A percentile compares a stretch with the other conserved stretches of the same genome.
phyloP scores from a whole-genome alignment of 805 yeast genomes.

The Cyberlindnera xylosilytica region DNA sequence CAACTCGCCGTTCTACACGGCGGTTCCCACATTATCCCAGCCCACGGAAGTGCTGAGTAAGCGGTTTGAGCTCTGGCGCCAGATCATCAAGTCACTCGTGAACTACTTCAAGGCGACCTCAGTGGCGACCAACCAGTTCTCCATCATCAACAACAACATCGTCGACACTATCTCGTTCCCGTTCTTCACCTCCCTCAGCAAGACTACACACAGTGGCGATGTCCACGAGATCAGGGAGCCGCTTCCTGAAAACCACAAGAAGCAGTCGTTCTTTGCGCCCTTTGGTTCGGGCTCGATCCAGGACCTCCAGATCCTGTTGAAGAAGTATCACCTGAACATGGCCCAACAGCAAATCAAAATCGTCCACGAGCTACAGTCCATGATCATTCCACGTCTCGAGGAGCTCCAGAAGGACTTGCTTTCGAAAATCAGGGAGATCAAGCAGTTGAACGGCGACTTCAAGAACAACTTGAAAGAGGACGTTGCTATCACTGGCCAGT shows the following conservation, averaged over 20 bases:
- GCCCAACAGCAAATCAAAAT: slow-evolving; percentile 54
- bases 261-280: slow-evolving; percentile 59
- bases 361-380: slow-evolving; percentile 53
- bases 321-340: slow-evolving; percentile 63
- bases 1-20: slow-evolving; percentile 39
- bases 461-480: slow-evolving; percentile 70
- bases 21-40: slow-evolving; percentile 55
- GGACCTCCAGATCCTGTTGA: slow-evolving; percentile 71
- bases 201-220: slow-evolving; percentile 6
- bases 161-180: slow-evolving; percentile 68
- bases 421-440: slow-evolving; percentile 83
- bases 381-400: slow-evolving; percentile 64
- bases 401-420: slow-evolving; percentile 70
- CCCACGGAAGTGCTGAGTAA: slow-evolving; percentile 86
- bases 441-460: slow-evolving; percentile 77
- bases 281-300: slow-evolving; percentile 74
- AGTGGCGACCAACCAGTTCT: slow-evolving; percentile 80
- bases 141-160: slow-evolving; percentile 73
- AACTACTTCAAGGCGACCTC: slow-evolving; percentile 75
- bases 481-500: slow-evolving; percentile 59
- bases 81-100: slow-evolving; percentile 69
- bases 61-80: slow-evolving; percentile 84
- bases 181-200: slow-evolving; percentile 29
- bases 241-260: slow-evolving; percentile 22
- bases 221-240: slow-evolving; percentile 33